Conservation (phyloP, 306 rosid genomes). For the Quercus ilex region DNA sequence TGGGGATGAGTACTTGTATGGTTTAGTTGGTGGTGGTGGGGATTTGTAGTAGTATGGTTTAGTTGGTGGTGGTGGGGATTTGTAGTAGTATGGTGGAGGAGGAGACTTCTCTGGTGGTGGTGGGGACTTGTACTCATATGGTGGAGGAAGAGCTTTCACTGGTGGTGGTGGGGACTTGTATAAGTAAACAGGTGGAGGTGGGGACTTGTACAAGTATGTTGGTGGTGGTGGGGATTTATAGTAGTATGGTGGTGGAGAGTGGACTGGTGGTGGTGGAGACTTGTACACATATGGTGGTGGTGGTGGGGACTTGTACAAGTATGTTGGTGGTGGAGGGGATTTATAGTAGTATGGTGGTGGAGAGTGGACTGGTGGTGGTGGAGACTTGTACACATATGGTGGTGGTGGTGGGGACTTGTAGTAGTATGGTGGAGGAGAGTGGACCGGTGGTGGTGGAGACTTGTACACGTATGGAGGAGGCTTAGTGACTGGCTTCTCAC, state of each 20-base stretch:
- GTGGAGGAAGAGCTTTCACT: background rate
- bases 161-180: conserved; percentile 33
- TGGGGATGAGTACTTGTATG: background rate
- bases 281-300: background rate
- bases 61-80: conserved; percentile 29
- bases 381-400: background rate
- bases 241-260: background rate
- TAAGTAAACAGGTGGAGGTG: conserved; percentile 32
- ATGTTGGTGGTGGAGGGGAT: conserved; percentile 19
- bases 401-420: conserved; percentile 39
- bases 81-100: conserved; percentile 10
- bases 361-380: background rate
- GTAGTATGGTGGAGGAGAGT: background rate
- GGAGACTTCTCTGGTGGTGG: conserved; percentile 7
- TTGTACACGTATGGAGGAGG: conserved; percentile 60
- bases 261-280: conserved; percentile 22
- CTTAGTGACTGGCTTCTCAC: conserved; percentile 48
- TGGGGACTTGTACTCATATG: conserved; percentile 6
- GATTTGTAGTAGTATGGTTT: conserved; percentile 7
- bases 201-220: conserved; percentile 48
- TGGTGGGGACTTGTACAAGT: background rate
- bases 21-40: conserved; percentile 14
- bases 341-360: background rate
- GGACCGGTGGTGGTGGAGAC: conserved; percentile 39
- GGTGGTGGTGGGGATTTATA: conserved; percentile 52